Percentiles rank a stretch among this genome's conserved stretches.
phyloP scores from a whole-genome alignment of 2,329 filamentous ascomycete genomes.

The Ilyonectria mors-panacis region DNA sequence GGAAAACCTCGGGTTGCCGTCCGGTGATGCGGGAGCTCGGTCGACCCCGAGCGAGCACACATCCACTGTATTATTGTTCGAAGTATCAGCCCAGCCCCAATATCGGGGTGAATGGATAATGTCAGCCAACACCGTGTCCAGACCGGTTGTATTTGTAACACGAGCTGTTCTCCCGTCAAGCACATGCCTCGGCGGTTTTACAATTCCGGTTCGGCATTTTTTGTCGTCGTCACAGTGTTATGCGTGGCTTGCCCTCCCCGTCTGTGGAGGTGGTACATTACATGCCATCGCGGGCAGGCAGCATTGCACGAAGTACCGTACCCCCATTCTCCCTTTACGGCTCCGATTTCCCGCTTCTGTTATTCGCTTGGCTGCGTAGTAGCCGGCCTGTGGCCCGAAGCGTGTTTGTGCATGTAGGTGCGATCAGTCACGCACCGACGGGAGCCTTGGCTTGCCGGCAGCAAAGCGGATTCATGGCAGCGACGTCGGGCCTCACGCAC shows the following conservation, averaged over 20 bases:
- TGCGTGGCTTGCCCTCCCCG: conserved; percentile 14
- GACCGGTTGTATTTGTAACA: neutral
- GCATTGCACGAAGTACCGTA: neutral
- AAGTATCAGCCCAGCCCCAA: neutral
- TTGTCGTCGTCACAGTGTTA: conserved; percentile 13
- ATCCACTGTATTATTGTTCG: neutral
- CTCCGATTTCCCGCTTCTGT: conserved; percentile 16
- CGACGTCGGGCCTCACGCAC: conserved; percentile 32
- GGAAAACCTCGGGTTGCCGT: conserved; percentile 18
- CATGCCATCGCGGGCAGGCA: conserved; percentile 15
- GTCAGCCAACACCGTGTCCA: neutral
- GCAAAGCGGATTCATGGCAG: conserved; percentile 31
- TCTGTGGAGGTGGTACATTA: conserved; percentile 25
- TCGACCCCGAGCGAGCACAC: conserved; percentile 1
- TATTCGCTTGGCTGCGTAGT: conserved; percentile 24
- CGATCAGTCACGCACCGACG: conserved; percentile 7
- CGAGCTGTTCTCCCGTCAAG: neutral
- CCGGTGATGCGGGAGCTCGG: conserved; percentile 21
- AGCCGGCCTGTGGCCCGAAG: conserved; percentile 22
- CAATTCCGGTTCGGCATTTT: conserved; percentile 8
- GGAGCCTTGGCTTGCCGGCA: conserved; percentile 28
- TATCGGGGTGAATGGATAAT: neutral
- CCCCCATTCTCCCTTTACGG: conserved; percentile 11
- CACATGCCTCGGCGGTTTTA: conserved; percentile 9
- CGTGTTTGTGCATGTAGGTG: conserved; percentile 20